phyloP scores from a whole-genome alignment of 176 grass and related monocot genomes.

The Saccharum officinarum region DNA sequence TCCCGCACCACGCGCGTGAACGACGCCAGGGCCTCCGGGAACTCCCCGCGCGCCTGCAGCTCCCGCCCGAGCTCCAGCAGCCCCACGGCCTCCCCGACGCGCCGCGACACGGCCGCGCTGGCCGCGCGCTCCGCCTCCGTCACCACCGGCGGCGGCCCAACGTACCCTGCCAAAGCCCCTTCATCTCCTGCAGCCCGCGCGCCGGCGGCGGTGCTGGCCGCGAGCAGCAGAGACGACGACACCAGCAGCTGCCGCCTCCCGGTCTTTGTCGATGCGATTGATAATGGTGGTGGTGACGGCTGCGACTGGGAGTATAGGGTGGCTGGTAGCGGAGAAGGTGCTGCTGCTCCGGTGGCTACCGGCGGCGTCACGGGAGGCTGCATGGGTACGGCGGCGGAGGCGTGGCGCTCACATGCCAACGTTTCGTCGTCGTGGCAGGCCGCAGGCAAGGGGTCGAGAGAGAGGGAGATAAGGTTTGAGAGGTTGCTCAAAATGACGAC shows the following conservation, averaged over 20 bases:
- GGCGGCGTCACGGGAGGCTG: background rate
- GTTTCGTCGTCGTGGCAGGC: background rate
- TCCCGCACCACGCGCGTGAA: constrained; percentile 72
- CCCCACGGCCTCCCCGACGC: constrained; percentile 58
- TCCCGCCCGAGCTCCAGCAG: constrained; percentile 68
- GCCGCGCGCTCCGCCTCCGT: constrained; percentile 49
- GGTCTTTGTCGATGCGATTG: background rate
- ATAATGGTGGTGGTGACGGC: background rate
- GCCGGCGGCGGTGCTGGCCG: background rate
- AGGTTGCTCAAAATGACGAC: background rate
- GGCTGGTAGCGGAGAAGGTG: background rate
- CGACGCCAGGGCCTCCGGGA: constrained; percentile 59
- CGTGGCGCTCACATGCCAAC: constrained; percentile 28
- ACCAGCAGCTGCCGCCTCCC: constrained; percentile 46
- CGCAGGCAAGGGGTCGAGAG: too few species aligned
- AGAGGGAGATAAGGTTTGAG: constrained; percentile 40
- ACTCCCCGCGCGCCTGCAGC: constrained; percentile 90
- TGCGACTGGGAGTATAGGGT: background rate
- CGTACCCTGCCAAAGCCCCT: background rate
- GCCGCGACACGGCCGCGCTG: constrained; percentile 55
- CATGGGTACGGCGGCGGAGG: background rate
- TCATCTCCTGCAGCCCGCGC: background rate
- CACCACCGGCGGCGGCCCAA: constrained; percentile 21
- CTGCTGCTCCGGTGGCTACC: background rate
- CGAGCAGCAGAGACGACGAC: constrained; percentile 35